These are phyloP conservation scores for Pleurostoma richardsiae DNA, from an alignment of 2,329 filamentous ascomycete species.

Conservation along the genomic window DNA sequence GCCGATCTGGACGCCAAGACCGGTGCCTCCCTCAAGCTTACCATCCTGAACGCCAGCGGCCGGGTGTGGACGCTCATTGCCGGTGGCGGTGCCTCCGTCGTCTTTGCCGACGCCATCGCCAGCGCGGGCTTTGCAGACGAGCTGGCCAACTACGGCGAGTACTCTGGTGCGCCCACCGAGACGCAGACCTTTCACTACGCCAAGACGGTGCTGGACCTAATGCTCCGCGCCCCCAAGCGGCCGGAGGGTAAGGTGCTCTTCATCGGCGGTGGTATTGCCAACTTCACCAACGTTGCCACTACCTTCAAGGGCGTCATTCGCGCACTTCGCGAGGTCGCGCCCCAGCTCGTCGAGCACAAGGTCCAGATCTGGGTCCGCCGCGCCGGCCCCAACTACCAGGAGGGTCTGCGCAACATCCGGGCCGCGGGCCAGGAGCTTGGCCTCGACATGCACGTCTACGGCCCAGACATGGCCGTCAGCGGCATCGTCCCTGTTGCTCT, in stretches of 20 bases:
- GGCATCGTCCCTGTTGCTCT: conserved; percentile 95
- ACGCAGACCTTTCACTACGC: conserved; percentile 99
- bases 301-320: conserved; percentile 99
- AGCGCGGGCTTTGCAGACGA: conserved; percentile 92
- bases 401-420: conserved; percentile 99
- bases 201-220: conserved; percentile 91
- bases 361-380: conserved; percentile 93
- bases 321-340: conserved; percentile 84
- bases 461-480: conserved; percentile 88
- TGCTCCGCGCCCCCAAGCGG: conserved; percentile 83
- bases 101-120: conserved; percentile 98
- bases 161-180: conserved; percentile 97
- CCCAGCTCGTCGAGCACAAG: conserved; percentile 88
- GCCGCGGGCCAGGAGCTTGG: conserved; percentile 88
- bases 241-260: conserved; percentile 97
- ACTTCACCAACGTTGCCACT: conserved; percentile 99
- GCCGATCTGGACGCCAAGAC: conserved; percentile 99
- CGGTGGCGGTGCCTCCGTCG: conserved; percentile 98
- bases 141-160: conserved; percentile 99
- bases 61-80: conserved; percentile 98
- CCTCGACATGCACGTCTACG: conserved; percentile 62
- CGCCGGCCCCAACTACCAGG: conserved; percentile 97
- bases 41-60: conserved; percentile 84
- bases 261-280: conserved; percentile 99
- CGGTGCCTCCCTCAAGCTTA: conserved; percentile 96